Percentiles rank a stretch among this genome's conserved stretches.
These are phyloP conservation scores for Glaciozyma antarctica DNA, from an alignment of 768 basidiomycete genomes.

Conservation along the genomic window DNA sequence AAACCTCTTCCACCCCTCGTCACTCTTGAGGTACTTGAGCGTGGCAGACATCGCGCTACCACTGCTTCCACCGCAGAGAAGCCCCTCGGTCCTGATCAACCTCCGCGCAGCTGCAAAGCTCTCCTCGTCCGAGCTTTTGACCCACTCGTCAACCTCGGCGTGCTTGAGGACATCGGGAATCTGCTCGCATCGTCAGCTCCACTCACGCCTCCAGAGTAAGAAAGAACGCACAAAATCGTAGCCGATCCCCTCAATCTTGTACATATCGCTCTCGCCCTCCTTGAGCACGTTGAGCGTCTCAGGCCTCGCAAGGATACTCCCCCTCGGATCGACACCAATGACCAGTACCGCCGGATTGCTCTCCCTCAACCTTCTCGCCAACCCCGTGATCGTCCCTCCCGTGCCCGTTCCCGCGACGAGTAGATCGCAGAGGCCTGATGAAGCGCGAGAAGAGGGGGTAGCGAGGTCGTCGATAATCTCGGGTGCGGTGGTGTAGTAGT, in stretches of 20 bases:
- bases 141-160: constrained; percentile 55
- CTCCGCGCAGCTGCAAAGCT: constrained; percentile 64
- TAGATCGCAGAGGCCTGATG: constrained; percentile 57
- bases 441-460: constrained; percentile 58
- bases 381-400: constrained; percentile 86
- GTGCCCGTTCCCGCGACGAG: constrained; percentile 84
- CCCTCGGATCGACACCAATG: constrained; percentile 88
- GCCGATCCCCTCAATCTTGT: constrained; percentile 92
- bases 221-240: constrained; percentile 36
- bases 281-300: constrained; percentile 50
- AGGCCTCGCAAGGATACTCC: constrained; percentile 75
- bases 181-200: constrained; percentile 5
- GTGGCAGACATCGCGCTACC: constrained; percentile 76
- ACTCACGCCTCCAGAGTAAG: not conserved
- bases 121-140: constrained; percentile 74
- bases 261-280: constrained; percentile 48
- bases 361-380: constrained; percentile 69
- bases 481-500: constrained; percentile 78
- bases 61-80: constrained; percentile 87
- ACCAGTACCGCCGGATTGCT: constrained; percentile 65
- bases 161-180: constrained; percentile 76
- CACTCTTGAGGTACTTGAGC: constrained; percentile 61
- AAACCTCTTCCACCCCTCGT: constrained; percentile 52
- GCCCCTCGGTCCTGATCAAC: constrained; percentile 73
- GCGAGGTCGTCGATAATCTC: constrained; percentile 79